Percentiles rank a stretch among this genome's conserved stretches.
phyloP scores from a whole-genome alignment of 768 basidiomycete species.

The Hygrocybe punicea region DNA sequence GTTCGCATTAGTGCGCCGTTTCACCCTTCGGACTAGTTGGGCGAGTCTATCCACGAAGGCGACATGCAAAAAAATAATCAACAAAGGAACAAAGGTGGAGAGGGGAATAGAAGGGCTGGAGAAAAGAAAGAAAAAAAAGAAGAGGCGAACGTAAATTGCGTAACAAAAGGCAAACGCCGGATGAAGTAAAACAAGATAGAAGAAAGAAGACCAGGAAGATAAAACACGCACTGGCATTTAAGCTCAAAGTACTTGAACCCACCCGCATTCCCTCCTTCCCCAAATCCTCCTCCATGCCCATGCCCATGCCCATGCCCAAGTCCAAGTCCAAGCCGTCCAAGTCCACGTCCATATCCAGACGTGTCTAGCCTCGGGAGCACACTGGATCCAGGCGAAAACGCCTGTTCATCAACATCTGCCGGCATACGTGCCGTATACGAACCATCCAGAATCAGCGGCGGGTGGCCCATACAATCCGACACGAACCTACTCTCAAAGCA shows the following conservation, averaged over 20 bases:
- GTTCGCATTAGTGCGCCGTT: slow-evolving; percentile 37
- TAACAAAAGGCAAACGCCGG: not conserved
- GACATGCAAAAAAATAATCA: too few relatives aligned
- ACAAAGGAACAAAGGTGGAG: too few relatives aligned
- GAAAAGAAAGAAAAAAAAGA: too few relatives aligned
- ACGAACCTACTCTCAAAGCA: slow-evolving; percentile 59
- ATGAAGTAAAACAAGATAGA: not conserved
- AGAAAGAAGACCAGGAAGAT: not conserved
- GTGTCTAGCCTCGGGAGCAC: not conserved
- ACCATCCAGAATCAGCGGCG: slow-evolving; percentile 54
- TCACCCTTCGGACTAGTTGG: slow-evolving; percentile 59
- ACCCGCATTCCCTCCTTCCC: slow-evolving; percentile 16
- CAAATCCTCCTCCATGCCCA: too few relatives aligned
- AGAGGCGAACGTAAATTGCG: not conserved
- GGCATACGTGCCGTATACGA: slow-evolving; percentile 58
- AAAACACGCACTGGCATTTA: slow-evolving; percentile 54
- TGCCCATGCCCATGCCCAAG: too few relatives aligned
- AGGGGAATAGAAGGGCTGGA: too few relatives aligned
- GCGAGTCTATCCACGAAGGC: slow-evolving; percentile 47
- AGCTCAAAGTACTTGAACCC: slow-evolving; percentile 43
- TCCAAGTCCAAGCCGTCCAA: too few relatives aligned
- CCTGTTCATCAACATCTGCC: slow-evolving; percentile 53
- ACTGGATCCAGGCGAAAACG: slow-evolving; percentile 34
- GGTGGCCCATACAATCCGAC: slow-evolving; percentile 62
- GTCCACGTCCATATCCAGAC: too few relatives aligned